Evolutionary conservation across 768 basidiomycete genomes (phyloP).

Genomic region (Lactarius sp.): DNA sequence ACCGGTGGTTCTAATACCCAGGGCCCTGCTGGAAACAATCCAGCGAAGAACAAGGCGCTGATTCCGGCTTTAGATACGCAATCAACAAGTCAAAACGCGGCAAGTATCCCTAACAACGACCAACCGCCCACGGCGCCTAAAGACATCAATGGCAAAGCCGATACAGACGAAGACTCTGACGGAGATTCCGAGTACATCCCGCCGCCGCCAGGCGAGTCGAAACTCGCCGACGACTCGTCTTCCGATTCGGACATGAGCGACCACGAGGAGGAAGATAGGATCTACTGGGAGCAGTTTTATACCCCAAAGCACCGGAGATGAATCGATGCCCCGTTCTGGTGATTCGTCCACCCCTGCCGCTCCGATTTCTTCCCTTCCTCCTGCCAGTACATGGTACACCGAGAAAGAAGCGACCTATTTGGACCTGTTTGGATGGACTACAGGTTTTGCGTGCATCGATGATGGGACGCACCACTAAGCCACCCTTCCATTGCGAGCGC

Average conservation of each 20-base stretch:
- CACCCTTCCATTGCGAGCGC: too few species aligned
- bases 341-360: not conserved
- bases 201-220: not conserved
- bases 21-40: not conserved
- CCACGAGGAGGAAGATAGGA: not conserved
- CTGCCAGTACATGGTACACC: not conserved
- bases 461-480: not conserved
- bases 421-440: too few species aligned
- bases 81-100: not conserved
- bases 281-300: conserved; percentile 7
- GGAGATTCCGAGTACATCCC: not conserved
- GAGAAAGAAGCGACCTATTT: not conserved
- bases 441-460: not conserved
- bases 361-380: too few species aligned
- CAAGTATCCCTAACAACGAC: not conserved
- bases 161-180: not conserved
- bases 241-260: conserved; percentile 2
- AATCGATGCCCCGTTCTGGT: not conserved
- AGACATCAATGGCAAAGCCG: not conserved
- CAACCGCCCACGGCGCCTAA: not conserved
- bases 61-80: not conserved
- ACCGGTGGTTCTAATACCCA: not conserved
- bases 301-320: not conserved
- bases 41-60: not conserved
- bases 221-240: not conserved